These are phyloP conservation scores for Exophiala sp. DNA, from an alignment of 2,329 filamentous ascomycete species.

Conservation along the genomic window DNA sequence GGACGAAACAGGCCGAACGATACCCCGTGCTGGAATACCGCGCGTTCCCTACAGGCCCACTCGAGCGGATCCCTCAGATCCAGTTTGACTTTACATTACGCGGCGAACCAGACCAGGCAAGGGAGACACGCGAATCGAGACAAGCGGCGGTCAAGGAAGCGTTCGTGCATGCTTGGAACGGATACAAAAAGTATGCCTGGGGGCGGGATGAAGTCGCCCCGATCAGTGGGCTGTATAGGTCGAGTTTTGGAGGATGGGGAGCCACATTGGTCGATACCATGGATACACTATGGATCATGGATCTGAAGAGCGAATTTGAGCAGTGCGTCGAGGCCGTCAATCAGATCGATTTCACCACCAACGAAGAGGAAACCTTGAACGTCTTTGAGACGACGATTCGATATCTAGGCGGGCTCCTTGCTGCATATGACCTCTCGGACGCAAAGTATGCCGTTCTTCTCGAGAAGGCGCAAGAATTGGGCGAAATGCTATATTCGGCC, in stretches of 20 bases:
- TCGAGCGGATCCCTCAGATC: slow-evolving; percentile 24
- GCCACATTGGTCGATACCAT: slow-evolving; percentile 62
- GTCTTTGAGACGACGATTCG: slow-evolving; percentile 89
- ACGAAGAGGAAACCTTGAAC: slow-evolving; percentile 51
- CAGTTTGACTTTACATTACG: slow-evolving; percentile 26
- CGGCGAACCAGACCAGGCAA: slow-evolving; percentile 18
- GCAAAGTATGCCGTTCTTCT: slow-evolving; percentile 44
- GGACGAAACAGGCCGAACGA: slow-evolving; percentile 23
- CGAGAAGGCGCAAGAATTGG: slow-evolving; percentile 50
- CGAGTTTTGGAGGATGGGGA: slow-evolving; percentile 62
- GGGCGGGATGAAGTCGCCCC: slow-evolving; percentile 58
- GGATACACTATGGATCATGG: slow-evolving; percentile 70
- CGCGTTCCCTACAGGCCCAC: slow-evolving; percentile 21
- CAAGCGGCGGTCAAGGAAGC: slow-evolving; percentile 45
- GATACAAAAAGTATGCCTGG: slow-evolving; percentile 60
- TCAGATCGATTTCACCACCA: slow-evolving; percentile 50
- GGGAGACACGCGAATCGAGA: slow-evolving; percentile 29
- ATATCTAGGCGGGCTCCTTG: slow-evolving; percentile 73
- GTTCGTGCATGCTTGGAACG: slow-evolving; percentile 53
- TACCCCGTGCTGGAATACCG: slow-evolving; percentile 22
- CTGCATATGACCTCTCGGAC: slow-evolving; percentile 55
- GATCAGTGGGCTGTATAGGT: slow-evolving; percentile 46
- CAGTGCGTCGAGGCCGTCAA: slow-evolving; percentile 55
- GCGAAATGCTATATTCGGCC: slow-evolving; percentile 49
- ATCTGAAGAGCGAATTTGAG: slow-evolving; percentile 58